Evolutionary conservation across 805 yeast species (phyloP), one percentile per base, ranked within the genome.

Genomic region (Grigorovia yakushimaensis): DNA sequence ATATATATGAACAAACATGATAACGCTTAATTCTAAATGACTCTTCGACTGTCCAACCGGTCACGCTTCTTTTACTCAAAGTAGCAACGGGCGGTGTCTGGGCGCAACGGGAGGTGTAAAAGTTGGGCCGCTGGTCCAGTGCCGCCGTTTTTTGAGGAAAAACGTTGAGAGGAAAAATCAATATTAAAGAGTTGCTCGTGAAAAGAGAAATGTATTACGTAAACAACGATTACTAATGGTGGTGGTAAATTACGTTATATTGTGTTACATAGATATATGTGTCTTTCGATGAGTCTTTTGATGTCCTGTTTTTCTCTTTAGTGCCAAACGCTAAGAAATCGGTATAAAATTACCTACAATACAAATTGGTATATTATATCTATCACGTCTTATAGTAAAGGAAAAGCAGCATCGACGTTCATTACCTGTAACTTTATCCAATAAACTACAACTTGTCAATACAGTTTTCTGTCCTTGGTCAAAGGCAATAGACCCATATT

Each of bases 381-480:
- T 68, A 62, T 91, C 98, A 52, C 98, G 74, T 58, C 96, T 71
- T 20, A 91, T 88, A 0, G 98, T 91, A 64, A 91, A 91, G 59
- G 95, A 84, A 64, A 91, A 91, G 64, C 97, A 89, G 61, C 98
- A 91, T 50, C 87, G 80, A 55, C 84, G 79, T 50, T 88, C 74
- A 53, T 80, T 79, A 47, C 84, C 71, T 0, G 95, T 95, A 57
- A 87, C 95, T 54, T 79, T 79, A 1, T 94, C 82, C 56, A 94
- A 72, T 50, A 91, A 70, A 55, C 84, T 87, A 67, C 98, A 91
- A 63, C 95, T 84, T 0, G 96, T 89, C 55, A 91, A 67, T 4
- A 91, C 96, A 0, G 97, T 96, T 61, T 91, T 91, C 58, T 89
- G 97, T 1, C 93, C 91, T 55, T 89, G 84, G 59, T 91, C 97